Evolutionary conservation across 1,284 basidiomycete species (phyloP).

Genomic region (Testicularia cyperi): DNA sequence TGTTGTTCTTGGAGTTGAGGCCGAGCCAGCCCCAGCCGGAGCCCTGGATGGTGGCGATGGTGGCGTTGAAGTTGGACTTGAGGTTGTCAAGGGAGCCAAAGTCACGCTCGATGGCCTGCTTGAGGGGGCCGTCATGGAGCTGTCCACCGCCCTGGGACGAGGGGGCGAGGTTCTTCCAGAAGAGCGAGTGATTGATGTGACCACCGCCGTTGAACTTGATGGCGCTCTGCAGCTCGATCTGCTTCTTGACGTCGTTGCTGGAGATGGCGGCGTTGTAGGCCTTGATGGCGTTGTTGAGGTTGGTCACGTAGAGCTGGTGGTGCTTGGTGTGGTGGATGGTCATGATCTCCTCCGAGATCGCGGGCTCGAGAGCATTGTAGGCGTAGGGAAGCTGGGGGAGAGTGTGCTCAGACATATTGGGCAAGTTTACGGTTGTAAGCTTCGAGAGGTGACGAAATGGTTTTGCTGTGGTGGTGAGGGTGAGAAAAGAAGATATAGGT

Average conservation of each 20-base stretch:
- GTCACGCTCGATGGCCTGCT: slow-evolving; percentile 56
- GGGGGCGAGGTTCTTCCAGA: slow-evolving; percentile 59
- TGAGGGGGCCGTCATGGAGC: slow-evolving; percentile 45
- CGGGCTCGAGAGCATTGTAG: slow-evolving; percentile 85
- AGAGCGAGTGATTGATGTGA: slow-evolving; percentile 60
- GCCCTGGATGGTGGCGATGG: slow-evolving; percentile 56
- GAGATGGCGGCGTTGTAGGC: slow-evolving; percentile 70
- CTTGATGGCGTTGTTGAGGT: slow-evolving; percentile 73
- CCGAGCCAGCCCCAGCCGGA: slow-evolving; percentile 59
- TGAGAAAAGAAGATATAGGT: background rate
- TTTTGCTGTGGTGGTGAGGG: background rate
- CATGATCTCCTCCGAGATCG: slow-evolving; percentile 70
- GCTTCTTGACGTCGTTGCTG: slow-evolving; percentile 67
- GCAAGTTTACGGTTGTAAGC: too few species aligned
- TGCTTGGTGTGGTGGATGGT: slow-evolving; percentile 90
- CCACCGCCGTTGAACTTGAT: slow-evolving; percentile 60
- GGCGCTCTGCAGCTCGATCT: slow-evolving; percentile 47
- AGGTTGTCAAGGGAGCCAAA: slow-evolving; percentile 54
- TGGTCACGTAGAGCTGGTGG: slow-evolving; percentile 66
- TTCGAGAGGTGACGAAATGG: background rate
- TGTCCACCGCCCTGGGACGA: slow-evolving; percentile 52
- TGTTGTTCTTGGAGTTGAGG: slow-evolving; percentile 42
- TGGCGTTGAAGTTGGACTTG: slow-evolving; percentile 51
- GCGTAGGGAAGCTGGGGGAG: slow-evolving; percentile 86
- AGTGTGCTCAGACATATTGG: slow-evolving; percentile 64